Evolutionary conservation across 2,329 filamentous ascomycete genomes (phyloP), one percentile per base, ranked within the genome.

Genomic region (Colletotrichum eremochloae): DNA sequence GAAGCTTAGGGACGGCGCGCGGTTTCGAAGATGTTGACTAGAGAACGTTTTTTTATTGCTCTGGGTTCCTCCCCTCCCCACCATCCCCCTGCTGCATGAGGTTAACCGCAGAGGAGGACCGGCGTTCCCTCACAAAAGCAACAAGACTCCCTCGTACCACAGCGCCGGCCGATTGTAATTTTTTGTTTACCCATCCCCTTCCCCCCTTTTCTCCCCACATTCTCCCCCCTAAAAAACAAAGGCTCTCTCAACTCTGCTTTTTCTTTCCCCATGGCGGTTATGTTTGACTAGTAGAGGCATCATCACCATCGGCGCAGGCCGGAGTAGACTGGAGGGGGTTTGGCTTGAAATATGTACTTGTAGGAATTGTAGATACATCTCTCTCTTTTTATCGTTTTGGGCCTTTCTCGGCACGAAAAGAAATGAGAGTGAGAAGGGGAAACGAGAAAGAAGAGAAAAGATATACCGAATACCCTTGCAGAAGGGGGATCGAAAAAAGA

Each of bases 201-300:
- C 24, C 42, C 29, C 29, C 14, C 29, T 38, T 62, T 62, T 24
- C 15, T 6, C 8, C 24, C n/a, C 24, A 15, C 4, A 12, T 9
- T 14, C 11, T 53, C 24, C 5, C 48, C 50, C 50, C 5, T 20
- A 38, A 50, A 61, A 61, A 56, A 29, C 44, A 46, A 52, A 56
- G 61, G 55, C 67, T 73, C 71, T 71, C 71, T 71, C 71, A 73
- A 73, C 71, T 73, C 71, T 71, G 50, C 48, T 46, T 31, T 46
- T 11, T 38, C 62, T 46, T n/a, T n/a, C 2, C 2, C 44, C n/a
- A 44, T 38, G 70, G 67, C 67, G 60, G 67, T 50, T 63, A 42
- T 73, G 62, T 73, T 67, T 31, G 7, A 71, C 24, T 67, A 71
- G 56, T 63, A 69, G 58, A 48, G 48, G 46, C 60, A 63, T 63